These are phyloP conservation scores for Xylariaceae sp. DNA, from an alignment of 2,329 filamentous ascomycete genomes.

Conservation along the genomic window DNA sequence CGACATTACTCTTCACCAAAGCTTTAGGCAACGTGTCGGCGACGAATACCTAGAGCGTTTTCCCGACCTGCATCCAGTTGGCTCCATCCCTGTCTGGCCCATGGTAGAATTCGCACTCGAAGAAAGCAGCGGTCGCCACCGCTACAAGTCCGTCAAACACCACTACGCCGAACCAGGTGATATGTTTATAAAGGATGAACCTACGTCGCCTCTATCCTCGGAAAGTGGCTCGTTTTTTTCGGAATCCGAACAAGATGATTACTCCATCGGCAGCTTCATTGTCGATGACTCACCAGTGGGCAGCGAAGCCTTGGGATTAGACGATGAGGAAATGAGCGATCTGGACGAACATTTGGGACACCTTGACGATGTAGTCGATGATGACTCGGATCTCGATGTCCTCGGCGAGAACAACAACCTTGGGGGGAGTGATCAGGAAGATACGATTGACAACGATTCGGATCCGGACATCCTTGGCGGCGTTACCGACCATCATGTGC, in stretches of 20 bases:
- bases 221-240: conserved; percentile 1
- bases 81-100: conserved; percentile 3
- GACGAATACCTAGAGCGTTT: not conserved
- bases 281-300: conserved; percentile 10
- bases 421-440: conserved; percentile 1
- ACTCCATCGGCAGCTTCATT: conserved; percentile 26
- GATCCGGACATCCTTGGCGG: not conserved
- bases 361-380: conserved; percentile 5
- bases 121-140: not conserved
- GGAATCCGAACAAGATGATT: conserved; percentile 20
- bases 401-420: conserved; percentile 23
- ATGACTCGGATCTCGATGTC: not conserved
- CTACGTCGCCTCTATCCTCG: not conserved
- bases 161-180: too few species aligned
- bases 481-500: conserved; percentile 13
- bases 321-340: not conserved
- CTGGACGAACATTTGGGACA: not conserved
- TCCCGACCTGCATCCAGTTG: not conserved
- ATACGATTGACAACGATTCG: conserved; percentile 7
- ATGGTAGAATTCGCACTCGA: conserved; percentile 6
- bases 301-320: not conserved
- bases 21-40: not conserved
- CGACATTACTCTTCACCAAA: conserved; percentile 15
- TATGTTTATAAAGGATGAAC: not conserved
- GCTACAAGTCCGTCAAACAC: not conserved